Conservation (phyloP, 495 filamentous ascomycete species). For the Podospora pseudocomata region DNA sequence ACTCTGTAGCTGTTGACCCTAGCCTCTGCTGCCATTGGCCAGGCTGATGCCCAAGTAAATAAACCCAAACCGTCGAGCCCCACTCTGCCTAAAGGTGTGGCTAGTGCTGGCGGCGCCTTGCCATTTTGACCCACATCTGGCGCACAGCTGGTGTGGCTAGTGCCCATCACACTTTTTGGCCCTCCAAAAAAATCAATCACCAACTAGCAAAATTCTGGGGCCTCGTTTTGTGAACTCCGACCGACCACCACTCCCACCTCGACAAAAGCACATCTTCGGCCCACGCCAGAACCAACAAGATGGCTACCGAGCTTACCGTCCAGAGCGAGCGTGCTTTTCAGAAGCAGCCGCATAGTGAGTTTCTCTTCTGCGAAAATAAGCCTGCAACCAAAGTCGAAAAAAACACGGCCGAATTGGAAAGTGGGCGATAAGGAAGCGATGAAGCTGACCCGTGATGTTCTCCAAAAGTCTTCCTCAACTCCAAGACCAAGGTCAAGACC, state of each 20-base stretch:
- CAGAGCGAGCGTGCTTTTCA: constrained; percentile 98
- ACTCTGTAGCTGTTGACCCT: neutral
- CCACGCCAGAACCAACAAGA: constrained; percentile 60
- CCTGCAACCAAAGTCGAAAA: constrained; percentile 1
- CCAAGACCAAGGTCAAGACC: constrained; percentile 84
- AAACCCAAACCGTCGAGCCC: neutral
- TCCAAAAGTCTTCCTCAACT: constrained; percentile 76
- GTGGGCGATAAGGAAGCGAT: constrained; percentile 11
- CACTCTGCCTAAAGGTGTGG: neutral
- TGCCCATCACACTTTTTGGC: constrained; percentile 29
- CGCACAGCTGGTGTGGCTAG: constrained; percentile 10
- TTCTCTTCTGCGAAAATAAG: constrained; percentile 11
- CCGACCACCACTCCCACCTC: constrained; percentile 17
- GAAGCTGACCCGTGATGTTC: constrained; percentile 19
- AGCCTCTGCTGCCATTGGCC: neutral
- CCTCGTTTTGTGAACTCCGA: constrained; percentile 20
- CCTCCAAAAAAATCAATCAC: constrained; percentile 30
- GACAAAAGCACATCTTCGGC: constrained; percentile 30
- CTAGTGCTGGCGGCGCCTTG: neutral
- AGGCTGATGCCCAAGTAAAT: neutral
- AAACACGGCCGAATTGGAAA: constrained; percentile 5
- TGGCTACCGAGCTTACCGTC: constrained; percentile 97
- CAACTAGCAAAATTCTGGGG: constrained; percentile 31
- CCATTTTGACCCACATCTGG: neutral
- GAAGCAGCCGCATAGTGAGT: constrained; percentile 89